Percentiles rank a stretch among this genome's conserved stretches.
phyloP scores from a whole-genome alignment of 108 stramenopile species.

The Epithemia pelagica region DNA sequence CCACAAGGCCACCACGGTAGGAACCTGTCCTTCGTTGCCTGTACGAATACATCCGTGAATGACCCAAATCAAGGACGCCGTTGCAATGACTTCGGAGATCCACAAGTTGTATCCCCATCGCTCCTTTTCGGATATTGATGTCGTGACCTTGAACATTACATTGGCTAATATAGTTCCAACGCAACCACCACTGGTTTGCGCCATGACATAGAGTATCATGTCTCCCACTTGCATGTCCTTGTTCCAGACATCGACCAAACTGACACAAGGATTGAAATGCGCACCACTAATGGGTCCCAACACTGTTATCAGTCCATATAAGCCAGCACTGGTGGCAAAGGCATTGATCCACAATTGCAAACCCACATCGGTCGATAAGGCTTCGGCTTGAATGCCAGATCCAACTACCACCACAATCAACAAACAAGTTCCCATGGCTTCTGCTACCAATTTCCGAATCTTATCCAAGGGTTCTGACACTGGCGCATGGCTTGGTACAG shows the following conservation, averaged over 20 bases:
- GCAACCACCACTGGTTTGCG: constrained; percentile 25
- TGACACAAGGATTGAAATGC: constrained; percentile 29
- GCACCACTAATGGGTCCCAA: constrained; percentile 32
- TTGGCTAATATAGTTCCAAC: constrained; percentile 14
- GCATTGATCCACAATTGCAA: constrained; percentile 25
- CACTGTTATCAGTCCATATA: constrained; percentile 25
- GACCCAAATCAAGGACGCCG: constrained; percentile 17
- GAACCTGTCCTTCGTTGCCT: constrained; percentile 14
- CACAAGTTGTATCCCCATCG: constrained; percentile 18
- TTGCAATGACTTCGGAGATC: constrained; percentile 25
- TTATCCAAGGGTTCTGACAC: constrained; percentile 3
- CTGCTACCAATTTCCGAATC: constrained; percentile 17
- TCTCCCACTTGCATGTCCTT: constrained; percentile 6
- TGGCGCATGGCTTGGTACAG: constrained; percentile 2
- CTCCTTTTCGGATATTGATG: constrained; percentile 8
- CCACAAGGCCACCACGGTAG: constrained; percentile 21
- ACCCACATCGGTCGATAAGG: constrained; percentile 20
- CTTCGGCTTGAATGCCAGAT: constrained; percentile 19
- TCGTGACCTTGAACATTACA: constrained; percentile 8
- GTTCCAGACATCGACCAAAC: constrained; percentile 19
- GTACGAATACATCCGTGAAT: constrained; percentile 29
- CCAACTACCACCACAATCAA: constrained; percentile 26
- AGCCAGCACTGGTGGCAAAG: constrained; percentile 21
- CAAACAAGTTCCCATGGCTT: constrained; percentile 21
- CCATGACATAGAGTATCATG: constrained; percentile 8